Evolutionary conservation across 2,329 filamentous ascomycete species (phyloP).

Genomic region (Colletotrichum sp.): DNA sequence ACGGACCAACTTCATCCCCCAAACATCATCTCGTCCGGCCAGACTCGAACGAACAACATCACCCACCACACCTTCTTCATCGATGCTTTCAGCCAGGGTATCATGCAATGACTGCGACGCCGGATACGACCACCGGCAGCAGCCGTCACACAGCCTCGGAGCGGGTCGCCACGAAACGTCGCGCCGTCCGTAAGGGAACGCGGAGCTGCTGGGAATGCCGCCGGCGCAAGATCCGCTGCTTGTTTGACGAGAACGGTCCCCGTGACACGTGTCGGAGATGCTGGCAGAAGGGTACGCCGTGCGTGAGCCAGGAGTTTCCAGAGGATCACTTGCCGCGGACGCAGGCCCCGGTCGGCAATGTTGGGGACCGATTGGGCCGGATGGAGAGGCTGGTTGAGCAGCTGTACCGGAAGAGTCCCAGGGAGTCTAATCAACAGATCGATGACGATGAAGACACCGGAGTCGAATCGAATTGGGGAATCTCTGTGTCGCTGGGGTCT

Average conservation of each 20-base stretch:
- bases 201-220: conserved; percentile 65
- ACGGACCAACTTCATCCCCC: neutral
- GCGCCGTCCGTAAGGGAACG: conserved; percentile 58
- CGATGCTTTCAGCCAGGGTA: neutral
- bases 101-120: neutral
- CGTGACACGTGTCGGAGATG: conserved; percentile 50
- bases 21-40: neutral
- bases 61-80: neutral
- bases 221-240: conserved; percentile 57
- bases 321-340: conserved; percentile 29
- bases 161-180: conserved; percentile 29
- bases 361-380: conserved; percentile 33
- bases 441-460: accelerated
- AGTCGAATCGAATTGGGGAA: neutral
- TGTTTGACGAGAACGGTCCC: conserved; percentile 36
- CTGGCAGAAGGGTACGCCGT: conserved; percentile 43
- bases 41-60: neutral
- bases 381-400: conserved; percentile 41
- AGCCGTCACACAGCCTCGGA: neutral
- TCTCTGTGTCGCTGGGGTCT: neutral
- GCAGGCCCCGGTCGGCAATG: neutral
- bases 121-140: neutral
- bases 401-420: conserved; percentile 14
- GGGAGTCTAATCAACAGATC: neutral
- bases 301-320: conserved; percentile 53